Conservation (phyloP, 306 rosid genomes). For the Neltuma alba region DNA sequence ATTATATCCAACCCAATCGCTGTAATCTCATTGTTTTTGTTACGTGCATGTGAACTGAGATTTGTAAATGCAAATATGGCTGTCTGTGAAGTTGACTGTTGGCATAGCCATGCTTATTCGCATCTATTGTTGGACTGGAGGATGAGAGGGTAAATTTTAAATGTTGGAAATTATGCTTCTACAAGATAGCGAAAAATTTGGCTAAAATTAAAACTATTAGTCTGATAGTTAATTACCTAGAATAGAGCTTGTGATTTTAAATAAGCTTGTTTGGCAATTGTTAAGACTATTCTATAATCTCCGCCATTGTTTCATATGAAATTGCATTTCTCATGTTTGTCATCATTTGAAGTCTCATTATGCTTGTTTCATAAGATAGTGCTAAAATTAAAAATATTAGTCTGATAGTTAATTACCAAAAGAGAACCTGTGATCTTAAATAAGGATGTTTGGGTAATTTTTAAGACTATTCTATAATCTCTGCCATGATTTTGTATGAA, state of each 20-base stretch:
- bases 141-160: slow-evolving; percentile 9
- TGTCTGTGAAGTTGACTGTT: not conserved
- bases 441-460: not conserved
- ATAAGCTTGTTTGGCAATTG: not conserved
- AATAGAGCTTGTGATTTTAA: not conserved
- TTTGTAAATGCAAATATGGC: not conserved
- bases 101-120: not conserved
- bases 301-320: not conserved
- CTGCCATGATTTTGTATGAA: not conserved
- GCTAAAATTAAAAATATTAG: not conserved
- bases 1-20: not conserved
- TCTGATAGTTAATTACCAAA: not conserved
- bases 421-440: not conserved
- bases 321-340: not conserved
- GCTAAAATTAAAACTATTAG: not conserved
- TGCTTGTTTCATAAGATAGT: not conserved
- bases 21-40: not conserved
- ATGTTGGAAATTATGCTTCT: not conserved
- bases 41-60: not conserved
- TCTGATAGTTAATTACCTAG: slow-evolving; percentile 10
- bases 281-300: not conserved
- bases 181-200: not conserved
- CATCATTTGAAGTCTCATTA: not conserved
- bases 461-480: not conserved
- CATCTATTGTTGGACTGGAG: not conserved